These are phyloP conservation scores for Golubevia pallescens DNA, from an alignment of 1,284 basidiomycete species.

Conservation along the genomic window DNA sequence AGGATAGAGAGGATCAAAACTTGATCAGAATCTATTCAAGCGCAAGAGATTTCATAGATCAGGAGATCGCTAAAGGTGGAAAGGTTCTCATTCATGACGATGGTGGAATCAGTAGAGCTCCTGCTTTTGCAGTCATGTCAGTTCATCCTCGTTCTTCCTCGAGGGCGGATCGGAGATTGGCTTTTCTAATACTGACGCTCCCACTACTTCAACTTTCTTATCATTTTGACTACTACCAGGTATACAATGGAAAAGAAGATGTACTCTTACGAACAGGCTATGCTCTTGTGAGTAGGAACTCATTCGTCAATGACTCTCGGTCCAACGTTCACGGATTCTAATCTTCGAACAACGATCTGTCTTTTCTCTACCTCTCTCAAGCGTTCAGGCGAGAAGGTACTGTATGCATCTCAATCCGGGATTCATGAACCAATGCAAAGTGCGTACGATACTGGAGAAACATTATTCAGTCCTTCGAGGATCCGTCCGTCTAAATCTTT, in stretches of 20 bases:
- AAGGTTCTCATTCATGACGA: slow-evolving; percentile 13
- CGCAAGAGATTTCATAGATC: slow-evolving; percentile 6
- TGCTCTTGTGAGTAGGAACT: no score
- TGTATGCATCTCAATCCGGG: slow-evolving; percentile 8
- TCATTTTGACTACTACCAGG: background rate
- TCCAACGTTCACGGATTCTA: no score
- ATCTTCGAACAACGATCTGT: no score
- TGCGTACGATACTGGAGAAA: no score
- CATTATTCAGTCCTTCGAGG: no score
- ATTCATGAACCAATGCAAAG: no score
- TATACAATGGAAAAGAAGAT: slow-evolving; percentile 7
- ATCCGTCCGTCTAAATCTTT: no score
- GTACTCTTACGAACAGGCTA: slow-evolving; percentile 6
- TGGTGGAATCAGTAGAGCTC: slow-evolving; percentile 12
- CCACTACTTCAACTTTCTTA: no score
- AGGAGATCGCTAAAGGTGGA: background rate
- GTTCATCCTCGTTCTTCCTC: no score
- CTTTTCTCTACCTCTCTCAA: background rate
- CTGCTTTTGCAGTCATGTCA: slow-evolving; percentile 11
- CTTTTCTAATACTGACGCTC: no score
- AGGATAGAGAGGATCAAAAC: slow-evolving; percentile 20
- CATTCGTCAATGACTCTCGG: no score
- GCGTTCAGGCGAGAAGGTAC: slow-evolving; percentile 10
- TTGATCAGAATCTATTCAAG: slow-evolving; percentile 13
- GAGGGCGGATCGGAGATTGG: no score